phyloP scores from a whole-genome alignment of 768 basidiomycete species.

The Pulveroboletus ravenelii region DNA sequence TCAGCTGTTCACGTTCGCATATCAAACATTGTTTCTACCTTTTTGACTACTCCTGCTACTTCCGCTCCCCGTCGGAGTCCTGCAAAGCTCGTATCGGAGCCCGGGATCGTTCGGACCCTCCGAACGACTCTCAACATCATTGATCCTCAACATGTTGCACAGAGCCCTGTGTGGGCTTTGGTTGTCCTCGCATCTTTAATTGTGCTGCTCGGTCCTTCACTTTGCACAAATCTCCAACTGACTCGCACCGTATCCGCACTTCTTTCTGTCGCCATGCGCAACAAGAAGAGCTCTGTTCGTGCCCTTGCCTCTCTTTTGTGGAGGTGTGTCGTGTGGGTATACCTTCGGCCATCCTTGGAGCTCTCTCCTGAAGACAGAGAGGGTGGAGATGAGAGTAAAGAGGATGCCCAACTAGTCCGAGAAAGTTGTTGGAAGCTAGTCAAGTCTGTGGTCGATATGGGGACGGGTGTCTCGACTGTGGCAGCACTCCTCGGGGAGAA shows the following conservation, averaged over 20 bases:
- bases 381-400: conserved; percentile 9
- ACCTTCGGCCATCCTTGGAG: conserved; percentile 48
- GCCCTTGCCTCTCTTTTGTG: conserved; percentile 59
- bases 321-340: conserved; percentile 64
- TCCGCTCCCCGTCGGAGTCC: conserved; percentile 37
- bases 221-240: conserved; percentile 42
- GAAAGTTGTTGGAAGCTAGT: conserved; percentile 47
- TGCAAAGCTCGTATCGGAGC: conserved; percentile 36
- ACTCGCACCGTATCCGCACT: conserved; percentile 46
- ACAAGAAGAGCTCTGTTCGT: conserved; percentile 61
- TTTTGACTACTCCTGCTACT: conserved; percentile 40
- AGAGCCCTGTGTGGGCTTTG: conserved; percentile 77
- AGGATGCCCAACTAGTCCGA: conserved; percentile 26
- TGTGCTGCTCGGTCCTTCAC: conserved; percentile 56
- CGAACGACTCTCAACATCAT: conserved; percentile 53
- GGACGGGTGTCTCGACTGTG: conserved; percentile 54
- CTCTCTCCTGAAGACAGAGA: conserved; percentile 23
- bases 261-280: conserved; percentile 51
- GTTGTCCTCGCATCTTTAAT: conserved; percentile 62
- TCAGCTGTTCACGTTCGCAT: conserved; percentile 50
- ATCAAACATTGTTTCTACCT: conserved; percentile 43
- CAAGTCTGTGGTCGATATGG: conserved; percentile 49
- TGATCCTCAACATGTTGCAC: conserved; percentile 58
- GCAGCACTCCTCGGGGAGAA: conserved; percentile 48
- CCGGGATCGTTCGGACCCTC: conserved; percentile 58